Percentiles rank a stretch among this genome's conserved stretches.
Evolutionary conservation across 805 yeast species (phyloP).

Genomic region (Candida gorgasii): DNA sequence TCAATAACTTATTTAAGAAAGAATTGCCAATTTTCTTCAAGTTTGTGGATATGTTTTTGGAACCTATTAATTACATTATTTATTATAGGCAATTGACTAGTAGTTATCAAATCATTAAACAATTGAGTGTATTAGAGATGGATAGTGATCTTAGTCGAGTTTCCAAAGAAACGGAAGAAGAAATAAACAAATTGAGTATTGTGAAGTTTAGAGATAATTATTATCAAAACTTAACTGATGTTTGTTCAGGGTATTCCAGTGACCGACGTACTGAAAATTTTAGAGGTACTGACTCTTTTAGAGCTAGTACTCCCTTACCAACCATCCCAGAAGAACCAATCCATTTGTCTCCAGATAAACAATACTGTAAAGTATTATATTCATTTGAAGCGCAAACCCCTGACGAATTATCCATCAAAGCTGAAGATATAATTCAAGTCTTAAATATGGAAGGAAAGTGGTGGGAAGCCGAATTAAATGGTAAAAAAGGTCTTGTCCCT

Average conservation of each 20-base stretch:
- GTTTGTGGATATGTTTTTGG: constrained; percentile 29
- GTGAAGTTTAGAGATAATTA: constrained; percentile 25
- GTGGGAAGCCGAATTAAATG: constrained; percentile 38
- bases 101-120: constrained; percentile 26
- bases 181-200: constrained; percentile 22
- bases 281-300: background rate
- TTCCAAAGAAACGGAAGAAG: constrained; percentile 8
- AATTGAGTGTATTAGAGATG: background rate
- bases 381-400: constrained; percentile 33
- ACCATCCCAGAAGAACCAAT: background rate
- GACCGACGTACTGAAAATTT: background rate
- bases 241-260: no score
- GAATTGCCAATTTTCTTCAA: constrained; percentile 49
- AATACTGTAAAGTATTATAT: constrained; percentile 40
- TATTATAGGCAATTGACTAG: constrained; percentile 41
- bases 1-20: constrained; percentile 40
- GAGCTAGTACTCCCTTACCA: background rate
- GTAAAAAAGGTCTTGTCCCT: constrained; percentile 28
- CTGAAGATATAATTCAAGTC: constrained; percentile 45
- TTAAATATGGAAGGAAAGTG: constrained; percentile 31
- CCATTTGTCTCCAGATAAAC: constrained; percentile 4
- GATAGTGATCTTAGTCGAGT: background rate
- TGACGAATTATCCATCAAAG: constrained; percentile 45
- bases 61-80: constrained; percentile 8
- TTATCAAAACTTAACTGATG: constrained; percentile 15